Conservation (phyloP, 2,329 filamentous ascomycete genomes). For the Ascochyta viciae-villosae region DNA sequence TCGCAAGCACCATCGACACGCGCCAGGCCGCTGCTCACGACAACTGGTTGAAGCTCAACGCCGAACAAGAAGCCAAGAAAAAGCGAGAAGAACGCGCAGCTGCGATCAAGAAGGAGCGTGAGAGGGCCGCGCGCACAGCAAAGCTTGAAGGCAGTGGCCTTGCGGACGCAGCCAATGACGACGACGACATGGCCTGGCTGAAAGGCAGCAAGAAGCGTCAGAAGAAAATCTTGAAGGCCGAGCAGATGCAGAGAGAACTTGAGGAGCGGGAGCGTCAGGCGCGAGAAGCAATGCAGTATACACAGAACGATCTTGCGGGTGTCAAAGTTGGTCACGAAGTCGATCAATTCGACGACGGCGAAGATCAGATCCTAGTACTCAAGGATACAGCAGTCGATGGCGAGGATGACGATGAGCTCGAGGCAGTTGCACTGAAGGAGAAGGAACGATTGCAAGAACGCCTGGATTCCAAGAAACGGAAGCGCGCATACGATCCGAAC, state of each 20-base stretch:
- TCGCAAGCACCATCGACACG: constrained; percentile 82
- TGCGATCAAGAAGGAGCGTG: constrained; percentile 85
- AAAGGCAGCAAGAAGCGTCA: constrained; percentile 90
- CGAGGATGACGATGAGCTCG: constrained; percentile 89
- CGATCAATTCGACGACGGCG: constrained; percentile 77
- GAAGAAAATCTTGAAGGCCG: constrained; percentile 81
- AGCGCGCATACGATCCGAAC: constrained; percentile 85
- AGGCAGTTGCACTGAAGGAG: constrained; percentile 76
- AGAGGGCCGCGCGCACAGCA: constrained; percentile 77
- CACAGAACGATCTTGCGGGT: constrained; percentile 83
- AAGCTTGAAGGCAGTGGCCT: constrained; percentile 83
- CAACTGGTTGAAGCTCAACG: constrained; percentile 74
- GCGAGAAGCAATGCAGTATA: constrained; percentile 72
- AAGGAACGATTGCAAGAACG: constrained; percentile 76
- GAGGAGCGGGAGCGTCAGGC: constrained; percentile 73
- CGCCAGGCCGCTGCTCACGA: constrained; percentile 75
- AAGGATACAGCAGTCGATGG: constrained; percentile 86
- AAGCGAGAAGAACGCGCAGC: constrained; percentile 81
- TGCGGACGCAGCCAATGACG: constrained; percentile 73
- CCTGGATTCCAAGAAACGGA: constrained; percentile 88
- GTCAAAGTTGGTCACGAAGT: constrained; percentile 92
- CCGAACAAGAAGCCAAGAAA: constrained; percentile 74
- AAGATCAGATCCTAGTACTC: constrained; percentile 91
- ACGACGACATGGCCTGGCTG: constrained; percentile 87
- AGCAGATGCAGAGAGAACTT: constrained; percentile 75